These are phyloP conservation scores for Ganoderma resinaceum DNA, from an alignment of 1,284 basidiomycete genomes.

Conservation along the genomic window DNA sequence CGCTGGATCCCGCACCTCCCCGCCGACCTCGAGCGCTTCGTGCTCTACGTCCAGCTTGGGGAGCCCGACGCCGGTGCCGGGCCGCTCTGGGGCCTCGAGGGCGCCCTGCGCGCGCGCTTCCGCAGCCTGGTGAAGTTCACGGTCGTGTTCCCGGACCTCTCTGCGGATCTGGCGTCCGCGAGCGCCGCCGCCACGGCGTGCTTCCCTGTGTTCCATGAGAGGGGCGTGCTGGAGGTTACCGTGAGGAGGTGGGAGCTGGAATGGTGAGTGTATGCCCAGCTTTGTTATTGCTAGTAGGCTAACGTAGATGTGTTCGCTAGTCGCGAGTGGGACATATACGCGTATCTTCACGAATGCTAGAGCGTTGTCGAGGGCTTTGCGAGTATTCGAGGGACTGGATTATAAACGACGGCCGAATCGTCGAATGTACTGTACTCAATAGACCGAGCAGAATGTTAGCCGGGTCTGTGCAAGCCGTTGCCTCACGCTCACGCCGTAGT, in stretches of 20 bases:
- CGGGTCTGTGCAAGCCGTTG: too few relatives aligned
- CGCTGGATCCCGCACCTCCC: slow-evolving; percentile 12
- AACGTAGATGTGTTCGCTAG: neutral
- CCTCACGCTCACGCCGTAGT: too few relatives aligned
- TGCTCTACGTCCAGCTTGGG: slow-evolving; percentile 9
- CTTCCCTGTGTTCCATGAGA: slow-evolving; percentile 9
- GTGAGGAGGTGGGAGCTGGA: slow-evolving; percentile 9
- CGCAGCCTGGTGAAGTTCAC: slow-evolving; percentile 6
- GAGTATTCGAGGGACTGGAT: too few relatives aligned
- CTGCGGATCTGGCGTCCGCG: neutral
- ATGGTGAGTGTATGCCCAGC: slow-evolving; percentile 10
- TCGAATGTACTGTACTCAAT: too few relatives aligned
- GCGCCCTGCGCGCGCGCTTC: slow-evolving; percentile 3
- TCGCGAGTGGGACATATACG: slow-evolving; percentile 8
- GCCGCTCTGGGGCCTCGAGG: slow-evolving; percentile 12
- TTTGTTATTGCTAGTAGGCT: neutral
- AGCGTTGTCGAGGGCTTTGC: too few relatives aligned
- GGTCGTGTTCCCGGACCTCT: slow-evolving; percentile 10
- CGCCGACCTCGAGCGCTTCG: slow-evolving; percentile 14
- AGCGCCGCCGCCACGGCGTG: neutral
- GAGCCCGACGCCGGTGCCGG: neutral
- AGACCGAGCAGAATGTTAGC: too few relatives aligned
- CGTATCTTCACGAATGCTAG: slow-evolving; percentile 5
- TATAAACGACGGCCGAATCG: too few relatives aligned
- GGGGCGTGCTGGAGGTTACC: neutral